Base-by-base conservation (phyloP, 2,329 filamentous ascomycete species). In the Dactylellina parvicollis region DNA sequence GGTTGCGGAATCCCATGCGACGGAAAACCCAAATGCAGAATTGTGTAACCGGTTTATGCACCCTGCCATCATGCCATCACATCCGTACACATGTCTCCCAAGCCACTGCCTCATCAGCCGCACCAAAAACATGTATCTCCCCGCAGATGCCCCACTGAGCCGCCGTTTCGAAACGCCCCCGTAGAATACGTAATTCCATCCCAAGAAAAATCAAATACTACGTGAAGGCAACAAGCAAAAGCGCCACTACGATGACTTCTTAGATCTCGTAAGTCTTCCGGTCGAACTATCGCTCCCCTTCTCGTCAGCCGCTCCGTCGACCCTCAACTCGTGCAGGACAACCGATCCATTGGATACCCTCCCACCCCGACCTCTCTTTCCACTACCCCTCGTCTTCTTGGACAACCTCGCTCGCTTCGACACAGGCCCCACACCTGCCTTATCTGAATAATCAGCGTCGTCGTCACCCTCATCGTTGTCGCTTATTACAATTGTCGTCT, bases 31-130 rank as follows among this genome's bases (percentile, higher is more conserved):
- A n/a, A n/a, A n/a, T n/a, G n/a, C n/a, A n/a, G n/a, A n/a, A n/a
- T 44, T 60, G 54, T 69, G 55, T 54, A 60, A 69, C 64, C 22
- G 18, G 20, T 49, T 26, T 40, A 16, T 28, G 22, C 34, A 46
- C 38, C 49, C 18, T 24, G 49, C 16, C 5, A 12, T 18, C n/a
- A 30, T 44, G 8, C 10, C n/a, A n/a, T n/a, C n/a, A n/a, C n/a
- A n/a, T n/a, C n/a, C n/a, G n/a, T n/a, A n/a, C n/a, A n/a, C n/a
- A n/a, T n/a, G 32, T 18, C 18, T 56, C 50, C 7, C 54, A 56
- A 56, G 64, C 64, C 64, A 69, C 64, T 59, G 34, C 44, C 42
- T 66, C 42, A 57, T 66, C 64, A 69, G 64, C 64, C 64, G 64
- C 64, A 69, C 64, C 54, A 57, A 28, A 14, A 10, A 7, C 4